These are phyloP conservation scores for Euphorbia pulcherrima DNA, from an alignment of 345 rosid species.

Conservation along the genomic window DNA sequence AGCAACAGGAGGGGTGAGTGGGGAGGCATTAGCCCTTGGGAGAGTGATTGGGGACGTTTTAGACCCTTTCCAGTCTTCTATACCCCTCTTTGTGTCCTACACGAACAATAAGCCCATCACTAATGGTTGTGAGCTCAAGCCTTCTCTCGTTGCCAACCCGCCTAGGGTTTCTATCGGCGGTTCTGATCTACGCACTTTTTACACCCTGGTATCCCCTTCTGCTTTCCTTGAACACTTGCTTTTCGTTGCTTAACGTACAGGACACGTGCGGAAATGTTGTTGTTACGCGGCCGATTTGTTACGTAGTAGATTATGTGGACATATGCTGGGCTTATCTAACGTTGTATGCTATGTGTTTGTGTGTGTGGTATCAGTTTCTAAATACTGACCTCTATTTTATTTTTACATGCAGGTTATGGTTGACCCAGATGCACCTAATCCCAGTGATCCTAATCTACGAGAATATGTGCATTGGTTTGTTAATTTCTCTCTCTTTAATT, in stretches of 20 bases:
- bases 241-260: not conserved
- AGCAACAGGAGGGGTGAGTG: constrained; percentile 40
- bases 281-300: too few species aligned
- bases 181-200: constrained; percentile 56
- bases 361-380: too few species aligned
- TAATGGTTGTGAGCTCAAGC: constrained; percentile 63
- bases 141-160: constrained; percentile 43
- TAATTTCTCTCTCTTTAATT: not conserved
- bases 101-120: constrained; percentile 27
- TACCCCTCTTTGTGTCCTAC: constrained; percentile 39
- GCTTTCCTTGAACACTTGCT: not conserved
- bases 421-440: constrained; percentile 76
- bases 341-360: too few species aligned
- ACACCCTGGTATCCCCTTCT: constrained; percentile 47
- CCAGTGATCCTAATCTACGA: constrained; percentile 53
- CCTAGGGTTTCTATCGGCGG: constrained; percentile 67
- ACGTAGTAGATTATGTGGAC: too few species aligned
- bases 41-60: constrained; percentile 65
- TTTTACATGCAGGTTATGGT: constrained; percentile 55
- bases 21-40: constrained; percentile 62
- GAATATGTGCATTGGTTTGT: constrained; percentile 64
- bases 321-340: too few species aligned
- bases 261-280: too few species aligned
- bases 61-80: constrained; percentile 49
- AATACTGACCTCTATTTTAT: too few species aligned